Evolutionary conservation across 805 yeast genomes (phyloP), one percentile per base, ranked within the genome.

Genomic region (Kodamaea neixiangensis): DNA sequence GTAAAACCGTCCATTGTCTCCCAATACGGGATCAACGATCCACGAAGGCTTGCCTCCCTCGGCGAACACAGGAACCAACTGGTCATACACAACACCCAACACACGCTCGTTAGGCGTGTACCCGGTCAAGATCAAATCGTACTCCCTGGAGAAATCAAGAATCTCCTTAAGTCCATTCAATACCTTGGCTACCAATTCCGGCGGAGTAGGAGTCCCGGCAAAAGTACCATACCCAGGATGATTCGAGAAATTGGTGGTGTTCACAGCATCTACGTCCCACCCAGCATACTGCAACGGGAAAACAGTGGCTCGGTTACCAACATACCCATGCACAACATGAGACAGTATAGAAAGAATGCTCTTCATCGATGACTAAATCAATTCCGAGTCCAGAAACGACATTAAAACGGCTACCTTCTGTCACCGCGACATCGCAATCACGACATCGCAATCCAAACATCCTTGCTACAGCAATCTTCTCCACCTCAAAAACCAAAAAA

Each of bases 271-370:
- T 7, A 92, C 96, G 63, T 94, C 93, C 97, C 97, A 93, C 0
- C 94, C 96, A 42, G 81, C 75, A 39, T 83, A 73, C 63, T 93
- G 97, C 18, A 93, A 70, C 0, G 98, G 97, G 63, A 94, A 88
- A 2, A 93, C 87, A 0, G 94, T 89, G 0, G 97, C 96, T 51
- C 85, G 80, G 65, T 91, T 91, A 1, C 99, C 99, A 1, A 94
- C 99, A 61, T 89, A 87, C 2, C 99, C 99, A 64, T 93, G 98
- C 2, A 83, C 91, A 1, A 94, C 98, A 66, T 94, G 97, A 3
- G 97, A 89, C 58, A 89, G 93, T 7, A 91, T 75, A 7, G 55
- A 44, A 22, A 56, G 52, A 18, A 54, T 31, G 29, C 29, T 19
- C 21, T 41, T 47, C 49, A 47, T 47, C 18, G 38, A 15, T 34